These are phyloP conservation scores for Citeromyces siamensis DNA, from an alignment of 1,139 yeast species.

Conservation along the genomic window DNA sequence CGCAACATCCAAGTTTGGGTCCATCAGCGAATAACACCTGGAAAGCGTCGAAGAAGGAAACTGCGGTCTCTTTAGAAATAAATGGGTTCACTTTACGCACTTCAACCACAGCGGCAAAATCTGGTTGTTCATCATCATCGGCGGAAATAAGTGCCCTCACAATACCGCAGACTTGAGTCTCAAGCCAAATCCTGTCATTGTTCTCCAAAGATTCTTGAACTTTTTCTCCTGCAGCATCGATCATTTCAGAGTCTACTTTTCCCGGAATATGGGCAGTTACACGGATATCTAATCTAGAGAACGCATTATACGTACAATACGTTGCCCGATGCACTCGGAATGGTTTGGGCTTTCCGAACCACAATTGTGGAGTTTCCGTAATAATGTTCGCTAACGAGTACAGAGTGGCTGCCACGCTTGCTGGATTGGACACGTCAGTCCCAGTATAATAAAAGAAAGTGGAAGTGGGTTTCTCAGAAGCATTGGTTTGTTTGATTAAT, in stretches of 20 bases:
- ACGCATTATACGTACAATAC: constrained; percentile 57
- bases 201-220: constrained; percentile 29
- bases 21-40: constrained; percentile 42
- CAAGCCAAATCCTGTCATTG: constrained; percentile 62
- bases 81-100: constrained; percentile 62
- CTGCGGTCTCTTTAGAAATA: constrained; percentile 30
- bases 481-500: constrained; percentile 29
- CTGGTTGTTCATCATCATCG: constrained; percentile 51
- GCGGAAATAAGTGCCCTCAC: constrained; percentile 41
- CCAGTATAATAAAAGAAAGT: constrained; percentile 47
- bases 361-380: constrained; percentile 35
- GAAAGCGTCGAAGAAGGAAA: constrained; percentile 32
- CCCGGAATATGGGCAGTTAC: constrained; percentile 64
- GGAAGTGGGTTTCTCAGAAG: constrained; percentile 29
- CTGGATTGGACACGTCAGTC: constrained; percentile 42
- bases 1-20: constrained; percentile 40
- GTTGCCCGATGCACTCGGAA: constrained; percentile 47
- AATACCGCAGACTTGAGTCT: constrained; percentile 54
- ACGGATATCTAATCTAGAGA: constrained; percentile 56
- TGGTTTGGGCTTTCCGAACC: constrained; percentile 44
- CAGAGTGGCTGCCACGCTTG: constrained; percentile 45
- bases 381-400: constrained; percentile 40
- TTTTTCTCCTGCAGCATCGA: constrained; percentile 23
- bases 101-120: constrained; percentile 40
- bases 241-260: constrained; percentile 23